These are phyloP conservation scores for Pseudogymnoascus sp. DNA, from an alignment of 2,329 filamentous ascomycete genomes.

Conservation along the genomic window DNA sequence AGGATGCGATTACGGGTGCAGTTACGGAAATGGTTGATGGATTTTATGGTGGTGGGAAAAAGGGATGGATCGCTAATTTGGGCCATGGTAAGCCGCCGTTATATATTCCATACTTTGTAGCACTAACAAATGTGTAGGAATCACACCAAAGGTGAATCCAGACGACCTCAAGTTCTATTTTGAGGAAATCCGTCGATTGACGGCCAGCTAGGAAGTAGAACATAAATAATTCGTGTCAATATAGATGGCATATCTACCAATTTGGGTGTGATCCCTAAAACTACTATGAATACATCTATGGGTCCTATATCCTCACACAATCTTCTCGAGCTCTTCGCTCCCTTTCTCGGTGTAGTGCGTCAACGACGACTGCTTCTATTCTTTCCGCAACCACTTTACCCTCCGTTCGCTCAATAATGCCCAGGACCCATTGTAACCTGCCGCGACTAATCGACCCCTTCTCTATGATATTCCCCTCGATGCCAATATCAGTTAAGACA, in stretches of 20 bases:
- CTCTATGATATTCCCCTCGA: slow-evolving; percentile 21
- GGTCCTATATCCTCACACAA: background rate
- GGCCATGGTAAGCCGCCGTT: slow-evolving; percentile 69
- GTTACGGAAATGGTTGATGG: slow-evolving; percentile 84
- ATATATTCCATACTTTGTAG: slow-evolving; percentile 13
- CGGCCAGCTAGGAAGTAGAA: slow-evolving; percentile 32
- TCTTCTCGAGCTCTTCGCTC: background rate
- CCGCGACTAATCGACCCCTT: slow-evolving; percentile 19
- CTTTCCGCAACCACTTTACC: slow-evolving; percentile 15
- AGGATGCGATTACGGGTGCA: slow-evolving; percentile 70
- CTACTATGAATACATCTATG: background rate
- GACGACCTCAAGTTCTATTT: slow-evolving; percentile 93
- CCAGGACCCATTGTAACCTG: slow-evolving; percentile 23
- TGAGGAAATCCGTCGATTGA: slow-evolving; percentile 75
- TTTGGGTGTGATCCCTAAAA: background rate
- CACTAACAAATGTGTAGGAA: slow-evolving; percentile 49
- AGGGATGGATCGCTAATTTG: slow-evolving; percentile 95
- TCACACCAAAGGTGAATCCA: slow-evolving; percentile 90
- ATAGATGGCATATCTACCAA: slow-evolving; percentile 1
- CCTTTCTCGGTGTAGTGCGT: background rate
- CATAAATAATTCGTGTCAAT: background rate
- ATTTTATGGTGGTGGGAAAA: slow-evolving; percentile 76
- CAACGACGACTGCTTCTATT: background rate
- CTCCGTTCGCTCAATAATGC: slow-evolving; percentile 21
- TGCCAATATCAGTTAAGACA: slow-evolving; percentile 21